Evolutionary conservation across 2,329 filamentous ascomycete species (phyloP).

Genomic region (Hirsutella rhossiliensis): DNA sequence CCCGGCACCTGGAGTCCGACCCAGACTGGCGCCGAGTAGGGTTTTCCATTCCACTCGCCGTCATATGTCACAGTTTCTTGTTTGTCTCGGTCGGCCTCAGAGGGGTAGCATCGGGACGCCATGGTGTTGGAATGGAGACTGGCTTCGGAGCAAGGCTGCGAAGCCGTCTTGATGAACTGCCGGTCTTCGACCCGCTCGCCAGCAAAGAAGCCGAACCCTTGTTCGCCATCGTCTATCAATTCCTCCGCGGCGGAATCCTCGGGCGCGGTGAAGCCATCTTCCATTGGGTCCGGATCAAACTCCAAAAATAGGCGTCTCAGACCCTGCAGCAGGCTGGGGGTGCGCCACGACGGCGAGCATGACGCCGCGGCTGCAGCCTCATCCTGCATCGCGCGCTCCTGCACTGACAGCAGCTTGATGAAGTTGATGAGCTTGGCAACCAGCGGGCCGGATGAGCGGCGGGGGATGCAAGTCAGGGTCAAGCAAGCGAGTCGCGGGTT

Average conservation of each 20-base stretch:
- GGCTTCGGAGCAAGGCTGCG: constrained; percentile 1
- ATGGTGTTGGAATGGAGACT: constrained; percentile 4
- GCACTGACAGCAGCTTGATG: constrained; percentile 30
- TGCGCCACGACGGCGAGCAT: constrained; percentile 18
- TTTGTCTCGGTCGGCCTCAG: constrained; percentile 3
- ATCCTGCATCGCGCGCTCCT: constrained; percentile 34
- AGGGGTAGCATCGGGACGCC: neutral
- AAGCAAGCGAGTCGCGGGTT: constrained; percentile 42
- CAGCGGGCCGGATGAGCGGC: constrained; percentile 37
- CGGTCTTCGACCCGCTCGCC: constrained; percentile 9
- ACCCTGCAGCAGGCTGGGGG: constrained; percentile 33
- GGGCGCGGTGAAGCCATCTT: constrained; percentile 19
- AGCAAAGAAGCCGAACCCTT: constrained; percentile 33
- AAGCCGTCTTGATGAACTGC: constrained; percentile 1
- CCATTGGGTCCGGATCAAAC: constrained; percentile 32
- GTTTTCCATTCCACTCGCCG: constrained; percentile 13
- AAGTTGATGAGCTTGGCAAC: constrained; percentile 35
- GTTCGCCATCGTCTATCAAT: constrained; percentile 26
- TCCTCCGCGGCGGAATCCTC: constrained; percentile 28
- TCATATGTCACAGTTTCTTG: constrained; percentile 12
- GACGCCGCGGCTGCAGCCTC: constrained; percentile 7
- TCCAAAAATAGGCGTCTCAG: constrained; percentile 43
- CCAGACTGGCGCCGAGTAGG: constrained; percentile 27
- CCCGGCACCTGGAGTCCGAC: constrained; percentile 24
- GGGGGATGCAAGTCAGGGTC: constrained; percentile 41